A percentile compares a stretch with the other conserved stretches of the same genome.
Conservation (phyloP, 192 early-diverging fungal genomes). For the Entomortierella beljakovae region DNA sequence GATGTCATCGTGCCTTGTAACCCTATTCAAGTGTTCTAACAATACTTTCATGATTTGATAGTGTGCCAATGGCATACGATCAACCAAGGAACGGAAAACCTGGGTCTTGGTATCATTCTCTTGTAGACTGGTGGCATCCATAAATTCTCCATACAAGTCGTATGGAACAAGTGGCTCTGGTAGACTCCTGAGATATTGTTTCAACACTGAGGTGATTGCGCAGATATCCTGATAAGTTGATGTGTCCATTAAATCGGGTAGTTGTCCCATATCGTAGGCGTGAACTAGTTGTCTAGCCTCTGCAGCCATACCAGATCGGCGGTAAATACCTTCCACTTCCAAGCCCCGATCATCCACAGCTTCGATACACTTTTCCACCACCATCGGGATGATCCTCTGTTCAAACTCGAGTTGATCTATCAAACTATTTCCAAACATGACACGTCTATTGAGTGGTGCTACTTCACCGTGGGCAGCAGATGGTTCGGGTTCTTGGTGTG, state of each 20-base stretch:
- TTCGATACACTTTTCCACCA: slow-evolving; percentile 74
- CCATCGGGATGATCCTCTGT: slow-evolving; percentile 68
- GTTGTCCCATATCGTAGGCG: slow-evolving; percentile 67
- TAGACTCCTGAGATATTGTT: slow-evolving; percentile 83
- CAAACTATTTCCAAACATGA: slow-evolving; percentile 80
- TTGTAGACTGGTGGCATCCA: slow-evolving; percentile 65
- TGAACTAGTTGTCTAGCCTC: slow-evolving; percentile 76
- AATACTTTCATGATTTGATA: slow-evolving; percentile 71
- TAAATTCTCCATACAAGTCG: slow-evolving; percentile 74
- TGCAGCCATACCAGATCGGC: slow-evolving; percentile 79
- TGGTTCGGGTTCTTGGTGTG: slow-evolving; percentile 23
- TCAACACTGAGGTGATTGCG: slow-evolving; percentile 81
- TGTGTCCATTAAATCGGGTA: slow-evolving; percentile 61
- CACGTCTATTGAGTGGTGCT: slow-evolving; percentile 26
- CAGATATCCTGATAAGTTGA: slow-evolving; percentile 76
- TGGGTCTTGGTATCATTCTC: slow-evolving; percentile 55
- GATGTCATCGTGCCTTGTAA: slow-evolving; percentile 63
- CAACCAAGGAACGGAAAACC: slow-evolving; percentile 56
- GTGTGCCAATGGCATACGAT: slow-evolving; percentile 71
- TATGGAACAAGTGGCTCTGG: slow-evolving; percentile 80
- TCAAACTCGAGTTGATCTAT: slow-evolving; percentile 67
- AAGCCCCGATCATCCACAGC: slow-evolving; percentile 73
- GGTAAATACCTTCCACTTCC: slow-evolving; percentile 88
- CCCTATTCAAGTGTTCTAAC: slow-evolving; percentile 69
- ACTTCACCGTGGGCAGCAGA: no score